Conservation (phyloP, 192 early-diverging fungal species). For the Coemansia nantahalensis region DNA sequence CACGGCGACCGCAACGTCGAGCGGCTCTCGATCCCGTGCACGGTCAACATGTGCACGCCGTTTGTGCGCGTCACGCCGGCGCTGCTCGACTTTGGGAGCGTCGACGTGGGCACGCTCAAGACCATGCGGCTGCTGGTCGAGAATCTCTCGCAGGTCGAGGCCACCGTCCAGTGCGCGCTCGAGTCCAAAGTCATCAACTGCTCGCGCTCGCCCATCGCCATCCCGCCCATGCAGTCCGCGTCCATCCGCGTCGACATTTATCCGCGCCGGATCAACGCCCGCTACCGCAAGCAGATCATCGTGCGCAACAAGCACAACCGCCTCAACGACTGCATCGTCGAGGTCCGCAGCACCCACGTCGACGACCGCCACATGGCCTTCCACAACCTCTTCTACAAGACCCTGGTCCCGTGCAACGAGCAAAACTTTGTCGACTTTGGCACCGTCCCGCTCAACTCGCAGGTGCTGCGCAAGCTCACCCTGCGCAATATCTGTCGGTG, state of each 20-base stretch:
- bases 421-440: constrained; percentile 97
- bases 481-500: constrained; percentile 79
- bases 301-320: constrained; percentile 87
- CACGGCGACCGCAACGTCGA: constrained; percentile 46
- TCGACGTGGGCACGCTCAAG: constrained; percentile 91
- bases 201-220: constrained; percentile 63
- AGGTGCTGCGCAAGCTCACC: constrained; percentile 71
- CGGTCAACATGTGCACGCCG: constrained; percentile 87
- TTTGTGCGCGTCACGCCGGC: constrained; percentile 84
- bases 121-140: constrained; percentile 75
- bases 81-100: constrained; percentile 91
- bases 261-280: constrained; percentile 96
- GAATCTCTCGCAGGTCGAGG: constrained; percentile 85
- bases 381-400: constrained; percentile 92
- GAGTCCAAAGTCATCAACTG: constrained; percentile 92
- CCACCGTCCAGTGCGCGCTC: constrained; percentile 80
- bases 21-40: constrained; percentile 77
- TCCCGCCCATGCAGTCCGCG: constrained; percentile 70
- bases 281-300: constrained; percentile 95
- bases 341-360: constrained; percentile 90
- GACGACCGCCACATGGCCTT: constrained; percentile 97
- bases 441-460: constrained; percentile 76
- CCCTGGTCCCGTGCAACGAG: constrained; percentile 74
- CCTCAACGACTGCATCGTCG: constrained; percentile 86
- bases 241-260: constrained; percentile 92